A percentile compares a stretch with the other conserved stretches of the same genome.
phyloP scores from a whole-genome alignment of 352 stramenopile genomes.

The Thalassiosira mediterranea region DNA sequence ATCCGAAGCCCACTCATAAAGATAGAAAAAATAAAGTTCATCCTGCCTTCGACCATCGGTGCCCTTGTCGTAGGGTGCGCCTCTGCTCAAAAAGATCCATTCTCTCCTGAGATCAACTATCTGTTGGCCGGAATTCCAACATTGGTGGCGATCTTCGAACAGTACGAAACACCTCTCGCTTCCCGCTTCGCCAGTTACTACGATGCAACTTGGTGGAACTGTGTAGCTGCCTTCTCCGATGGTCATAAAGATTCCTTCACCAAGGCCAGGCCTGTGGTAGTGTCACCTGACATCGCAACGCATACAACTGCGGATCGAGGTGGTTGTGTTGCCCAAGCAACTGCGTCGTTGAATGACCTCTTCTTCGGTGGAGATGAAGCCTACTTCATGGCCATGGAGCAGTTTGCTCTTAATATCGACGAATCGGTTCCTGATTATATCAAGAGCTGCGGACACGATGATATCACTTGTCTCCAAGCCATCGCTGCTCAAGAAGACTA shows the following conservation, averaged over 20 bases:
- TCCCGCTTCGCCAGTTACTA: conserved; percentile 12
- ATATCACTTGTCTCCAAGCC: conserved; percentile 12
- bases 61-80: background rate
- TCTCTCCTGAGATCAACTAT: too few species aligned
- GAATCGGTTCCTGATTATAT: background rate
- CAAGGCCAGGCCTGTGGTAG: background rate
- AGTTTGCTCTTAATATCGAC: background rate
- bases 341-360: background rate
- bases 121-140: too few species aligned
- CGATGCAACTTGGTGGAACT: conserved; percentile 21
- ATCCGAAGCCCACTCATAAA: too few species aligned
- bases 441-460: background rate
- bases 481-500: conserved; percentile 13
- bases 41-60: background rate
- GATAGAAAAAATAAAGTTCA: too few species aligned
- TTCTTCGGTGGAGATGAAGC: background rate
- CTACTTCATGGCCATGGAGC: background rate
- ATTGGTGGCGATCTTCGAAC: too few species aligned
- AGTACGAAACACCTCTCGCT: conserved; percentile 23
- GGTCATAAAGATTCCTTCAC: conserved; percentile 12
- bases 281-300: background rate
- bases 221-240: conserved; percentile 16
- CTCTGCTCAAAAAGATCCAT: too few species aligned
- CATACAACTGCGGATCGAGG: background rate
- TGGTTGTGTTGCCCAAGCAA: too few species aligned